phyloP scores from a whole-genome alignment of 2,329 filamentous ascomycete species.

The Zymoseptoria passerinii region DNA sequence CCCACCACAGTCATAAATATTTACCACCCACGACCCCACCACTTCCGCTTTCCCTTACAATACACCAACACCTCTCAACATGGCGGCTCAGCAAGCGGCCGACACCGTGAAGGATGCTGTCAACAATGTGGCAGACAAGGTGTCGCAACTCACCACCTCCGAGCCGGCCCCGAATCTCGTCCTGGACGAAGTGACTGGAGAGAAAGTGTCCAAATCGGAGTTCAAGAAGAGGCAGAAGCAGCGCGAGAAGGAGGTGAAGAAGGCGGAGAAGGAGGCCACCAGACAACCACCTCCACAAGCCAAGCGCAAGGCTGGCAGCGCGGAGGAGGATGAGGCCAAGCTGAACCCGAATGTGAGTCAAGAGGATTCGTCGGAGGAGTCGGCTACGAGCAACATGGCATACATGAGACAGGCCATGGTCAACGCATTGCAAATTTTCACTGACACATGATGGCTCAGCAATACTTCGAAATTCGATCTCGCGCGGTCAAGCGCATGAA shows the following conservation, averaged over 20 bases:
- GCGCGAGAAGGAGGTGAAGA: slow-evolving; percentile 77
- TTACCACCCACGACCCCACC: background rate
- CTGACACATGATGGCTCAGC: slow-evolving; percentile 38
- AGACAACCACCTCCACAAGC: slow-evolving; percentile 50
- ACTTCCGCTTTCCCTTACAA: background rate
- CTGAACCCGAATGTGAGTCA: slow-evolving; percentile 60
- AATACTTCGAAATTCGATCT: slow-evolving; percentile 96
- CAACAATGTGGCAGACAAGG: slow-evolving; percentile 27
- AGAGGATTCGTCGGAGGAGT: background rate
- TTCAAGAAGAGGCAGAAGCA: slow-evolving; percentile 94
- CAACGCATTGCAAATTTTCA: background rate
- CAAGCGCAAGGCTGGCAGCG: slow-evolving; percentile 52
- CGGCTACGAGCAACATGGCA: too few relatives aligned
- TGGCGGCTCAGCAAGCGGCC: slow-evolving; percentile 30
- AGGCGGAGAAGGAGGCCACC: slow-evolving; percentile 73
- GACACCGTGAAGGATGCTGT: slow-evolving; percentile 32
- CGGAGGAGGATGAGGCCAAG: slow-evolving; percentile 61
- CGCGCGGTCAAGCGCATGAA: slow-evolving; percentile 69
- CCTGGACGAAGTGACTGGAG: slow-evolving; percentile 89
- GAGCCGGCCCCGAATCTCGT: slow-evolving; percentile 49
- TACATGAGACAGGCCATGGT: background rate
- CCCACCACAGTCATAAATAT: background rate
- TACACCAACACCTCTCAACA: slow-evolving; percentile 10
- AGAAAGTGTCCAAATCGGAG: slow-evolving; percentile 54
- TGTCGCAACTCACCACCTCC: slow-evolving; percentile 27